Evolutionary conservation across 441 rosid species (phyloP).

Genomic region (Cnidoscolus chayamansa): DNA sequence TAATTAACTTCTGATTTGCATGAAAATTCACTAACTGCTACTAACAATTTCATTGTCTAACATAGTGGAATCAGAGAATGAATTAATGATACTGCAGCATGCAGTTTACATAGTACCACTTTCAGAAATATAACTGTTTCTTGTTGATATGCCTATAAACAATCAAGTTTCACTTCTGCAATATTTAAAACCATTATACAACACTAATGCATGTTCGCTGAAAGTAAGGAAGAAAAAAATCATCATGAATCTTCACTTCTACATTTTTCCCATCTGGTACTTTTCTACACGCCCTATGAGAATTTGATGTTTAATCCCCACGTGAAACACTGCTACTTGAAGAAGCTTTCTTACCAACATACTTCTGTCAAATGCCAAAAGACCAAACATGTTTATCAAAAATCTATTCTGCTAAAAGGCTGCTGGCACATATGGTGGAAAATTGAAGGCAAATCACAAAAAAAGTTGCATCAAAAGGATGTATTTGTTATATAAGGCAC

Average conservation of each 20-base stretch:
- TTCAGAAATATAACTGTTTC: constrained; percentile 28
- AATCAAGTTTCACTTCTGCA: constrained; percentile 26
- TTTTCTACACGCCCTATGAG: constrained; percentile 21
- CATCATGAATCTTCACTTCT: constrained; percentile 26
- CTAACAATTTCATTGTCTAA: constrained; percentile 3
- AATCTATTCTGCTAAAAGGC: background rate
- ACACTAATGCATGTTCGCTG: constrained; percentile 28
- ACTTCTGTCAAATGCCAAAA: constrained; percentile 42
- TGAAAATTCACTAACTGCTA: background rate
- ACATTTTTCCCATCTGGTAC: background rate
- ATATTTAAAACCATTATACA: constrained; percentile 22
- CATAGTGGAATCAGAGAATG: background rate
- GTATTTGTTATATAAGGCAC: background rate
- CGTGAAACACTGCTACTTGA: constrained; percentile 49
- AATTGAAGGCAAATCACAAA: background rate
- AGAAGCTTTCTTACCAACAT: constrained; percentile 56
- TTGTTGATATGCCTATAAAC: constrained; percentile 28
- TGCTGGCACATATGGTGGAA: background rate
- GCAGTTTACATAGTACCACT: constrained; percentile 1
- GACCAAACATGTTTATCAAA: constrained; percentile 8
- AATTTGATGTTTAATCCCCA: constrained; percentile 43
- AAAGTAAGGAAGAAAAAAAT: background rate
- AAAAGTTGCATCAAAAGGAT: background rate
- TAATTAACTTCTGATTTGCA: background rate
- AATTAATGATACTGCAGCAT: constrained; percentile 1